Conservation (phyloP, 2,329 filamentous ascomycete genomes). For the Monilinia fructicola region DNA sequence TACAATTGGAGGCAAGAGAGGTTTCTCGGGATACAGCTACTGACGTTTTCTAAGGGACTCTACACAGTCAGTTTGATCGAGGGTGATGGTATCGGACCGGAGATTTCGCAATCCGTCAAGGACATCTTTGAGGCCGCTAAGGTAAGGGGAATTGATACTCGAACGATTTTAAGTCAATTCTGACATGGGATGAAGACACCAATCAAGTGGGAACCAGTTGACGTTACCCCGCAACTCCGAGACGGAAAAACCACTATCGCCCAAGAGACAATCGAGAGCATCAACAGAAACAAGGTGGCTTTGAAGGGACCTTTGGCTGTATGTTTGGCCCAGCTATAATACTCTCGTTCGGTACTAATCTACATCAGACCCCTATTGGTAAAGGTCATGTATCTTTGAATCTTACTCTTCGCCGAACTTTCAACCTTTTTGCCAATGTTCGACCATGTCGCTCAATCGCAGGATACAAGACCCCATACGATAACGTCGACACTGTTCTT, state of each 20-base stretch:
- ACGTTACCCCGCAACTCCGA: slow-evolving; percentile 90
- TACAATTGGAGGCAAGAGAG: slow-evolving; percentile 32
- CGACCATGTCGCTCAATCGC: slow-evolving; percentile 96
- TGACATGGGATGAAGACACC: slow-evolving; percentile 60
- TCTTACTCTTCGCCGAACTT: slow-evolving; percentile 95
- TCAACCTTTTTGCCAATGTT: slow-evolving; percentile 99
- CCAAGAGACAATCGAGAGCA: slow-evolving; percentile 87
- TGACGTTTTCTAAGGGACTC: slow-evolving; percentile 65
- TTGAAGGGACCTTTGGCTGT: slow-evolving; percentile 97
- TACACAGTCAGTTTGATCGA: slow-evolving; percentile 97
- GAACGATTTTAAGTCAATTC: slow-evolving; percentile 28
- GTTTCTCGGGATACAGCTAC: slow-evolving; percentile 19
- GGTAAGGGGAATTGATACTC: slow-evolving; percentile 52
- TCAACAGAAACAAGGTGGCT: slow-evolving; percentile 93
- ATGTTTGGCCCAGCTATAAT: slow-evolving; percentile 43
- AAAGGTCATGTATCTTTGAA: slow-evolving; percentile 99
- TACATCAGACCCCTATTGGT: slow-evolving; percentile 78
- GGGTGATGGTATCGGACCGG: slow-evolving; percentile 97
- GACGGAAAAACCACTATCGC: slow-evolving; percentile 96
- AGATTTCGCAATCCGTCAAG: slow-evolving; percentile 97
- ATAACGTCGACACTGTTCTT: slow-evolving; percentile 92
- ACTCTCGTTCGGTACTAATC: slow-evolving; percentile 25
- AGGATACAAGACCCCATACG: slow-evolving; percentile 98
- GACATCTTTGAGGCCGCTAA: slow-evolving; percentile 96
- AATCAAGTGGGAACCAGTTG: slow-evolving; percentile 94